phyloP scores from a whole-genome alignment of 306 rosid genomes.

The Vigna hirtella region DNA sequence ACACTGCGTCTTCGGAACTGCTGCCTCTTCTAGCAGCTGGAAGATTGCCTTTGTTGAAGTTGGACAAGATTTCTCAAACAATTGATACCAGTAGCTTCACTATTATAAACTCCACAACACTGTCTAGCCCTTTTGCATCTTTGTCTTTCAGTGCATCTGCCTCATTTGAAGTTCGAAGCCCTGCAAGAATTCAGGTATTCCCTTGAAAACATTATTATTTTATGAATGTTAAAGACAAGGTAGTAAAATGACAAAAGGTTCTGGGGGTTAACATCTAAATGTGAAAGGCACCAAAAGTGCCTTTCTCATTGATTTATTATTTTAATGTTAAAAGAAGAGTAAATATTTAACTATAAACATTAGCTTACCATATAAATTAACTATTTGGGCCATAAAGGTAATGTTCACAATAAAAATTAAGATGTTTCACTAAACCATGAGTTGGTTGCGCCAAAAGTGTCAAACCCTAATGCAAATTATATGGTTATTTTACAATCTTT shows the following conservation, averaged over 20 bases:
- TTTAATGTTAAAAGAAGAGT: neutral
- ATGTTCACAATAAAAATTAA: neutral
- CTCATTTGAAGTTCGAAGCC: constrained; percentile 85
- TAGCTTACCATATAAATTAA: constrained; percentile 11
- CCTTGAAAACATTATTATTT: constrained; percentile 30
- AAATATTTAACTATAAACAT: neutral
- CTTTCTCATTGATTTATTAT: neutral
- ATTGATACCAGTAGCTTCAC: constrained; percentile 64
- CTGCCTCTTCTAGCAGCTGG: constrained; percentile 91
- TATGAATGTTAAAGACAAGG: neutral
- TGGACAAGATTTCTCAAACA: constrained; percentile 75
- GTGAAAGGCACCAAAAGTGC: neutral
- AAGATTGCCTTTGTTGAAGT: constrained; percentile 76
- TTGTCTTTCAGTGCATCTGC: constrained; percentile 88
- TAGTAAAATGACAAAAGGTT: neutral
- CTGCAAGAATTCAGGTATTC: constrained; percentile 90
- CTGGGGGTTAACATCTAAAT: neutral
- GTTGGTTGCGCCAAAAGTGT: constrained; percentile 1
- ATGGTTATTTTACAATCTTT: neutral
- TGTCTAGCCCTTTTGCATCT: constrained; percentile 76
- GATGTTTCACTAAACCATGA: constrained; percentile 18
- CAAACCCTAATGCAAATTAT: neutral
- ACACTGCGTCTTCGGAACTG: constrained; percentile 91
- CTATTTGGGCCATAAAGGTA: neutral
- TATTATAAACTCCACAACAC: constrained; percentile 67